Evolutionary conservation across 495 filamentous ascomycete genomes (phyloP).

Genomic region (Hypoxylon fuscum): DNA sequence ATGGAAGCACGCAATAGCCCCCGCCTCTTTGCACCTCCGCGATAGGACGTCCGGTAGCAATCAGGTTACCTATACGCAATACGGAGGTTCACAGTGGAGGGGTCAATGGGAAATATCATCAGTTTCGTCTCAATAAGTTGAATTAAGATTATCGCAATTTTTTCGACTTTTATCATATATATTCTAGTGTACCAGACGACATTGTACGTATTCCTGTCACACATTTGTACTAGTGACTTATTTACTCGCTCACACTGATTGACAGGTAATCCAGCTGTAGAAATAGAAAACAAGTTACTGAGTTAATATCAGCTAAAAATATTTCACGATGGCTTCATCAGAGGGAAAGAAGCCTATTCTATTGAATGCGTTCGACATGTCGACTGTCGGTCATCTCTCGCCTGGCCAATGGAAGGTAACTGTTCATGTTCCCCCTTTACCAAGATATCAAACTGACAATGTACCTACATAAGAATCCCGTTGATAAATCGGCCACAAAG

Average conservation of each 20-base stretch:
- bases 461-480: slow-evolving; percentile 56
- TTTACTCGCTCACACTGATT: too few relatives aligned
- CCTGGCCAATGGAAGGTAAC: slow-evolving; percentile 61
- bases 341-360: slow-evolving; percentile 51
- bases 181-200: too few relatives aligned
- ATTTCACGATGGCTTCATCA: slow-evolving; percentile 32
- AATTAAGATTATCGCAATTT: too few relatives aligned
- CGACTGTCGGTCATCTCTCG: slow-evolving; percentile 52
- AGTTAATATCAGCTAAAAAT: neutral
- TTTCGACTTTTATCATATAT: too few relatives aligned
- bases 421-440: neutral
- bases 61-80: too few relatives aligned
- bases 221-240: too few relatives aligned
- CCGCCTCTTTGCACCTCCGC: slow-evolving; percentile 43
- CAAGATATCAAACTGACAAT: slow-evolving; percentile 12
- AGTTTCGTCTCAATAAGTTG: too few relatives aligned
- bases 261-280: neutral
- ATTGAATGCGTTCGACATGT: slow-evolving; percentile 60
- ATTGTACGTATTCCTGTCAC: too few relatives aligned
- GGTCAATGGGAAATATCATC: too few relatives aligned
- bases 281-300: neutral
- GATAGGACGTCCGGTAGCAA: slow-evolving; percentile 32
- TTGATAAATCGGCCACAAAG: slow-evolving; percentile 65
- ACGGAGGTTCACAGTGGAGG: too few relatives aligned
- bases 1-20: slow-evolving; percentile 40